phyloP scores from a whole-genome alignment of 2,329 filamentous ascomycete species.

The Claviceps fusiformis region DNA sequence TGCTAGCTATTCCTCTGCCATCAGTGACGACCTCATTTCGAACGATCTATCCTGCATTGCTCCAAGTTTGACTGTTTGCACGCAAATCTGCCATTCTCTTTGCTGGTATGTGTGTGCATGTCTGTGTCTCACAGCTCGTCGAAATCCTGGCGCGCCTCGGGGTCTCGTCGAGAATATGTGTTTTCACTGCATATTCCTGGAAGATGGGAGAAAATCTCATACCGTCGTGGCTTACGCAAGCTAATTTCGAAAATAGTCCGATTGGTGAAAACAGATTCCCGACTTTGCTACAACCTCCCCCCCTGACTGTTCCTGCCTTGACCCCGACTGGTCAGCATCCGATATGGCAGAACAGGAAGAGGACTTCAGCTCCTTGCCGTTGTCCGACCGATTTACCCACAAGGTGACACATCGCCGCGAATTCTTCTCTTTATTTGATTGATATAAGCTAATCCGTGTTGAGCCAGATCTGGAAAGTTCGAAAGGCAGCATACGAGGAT shows the following conservation, averaged over 20 bases:
- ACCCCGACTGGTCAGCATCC: conserved; percentile 9
- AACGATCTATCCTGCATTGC: not conserved
- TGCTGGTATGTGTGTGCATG: conserved; percentile 1
- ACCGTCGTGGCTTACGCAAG: conserved; percentile 14
- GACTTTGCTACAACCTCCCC: conserved; percentile 1
- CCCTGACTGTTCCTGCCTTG: conserved; percentile 10
- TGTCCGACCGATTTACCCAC: conserved; percentile 70
- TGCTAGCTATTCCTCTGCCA: not conserved
- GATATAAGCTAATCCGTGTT: conserved; percentile 6
- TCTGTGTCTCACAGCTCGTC: not conserved
- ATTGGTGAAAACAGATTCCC: conserved; percentile 8
- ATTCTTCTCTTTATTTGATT: not conserved
- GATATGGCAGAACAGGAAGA: conserved; percentile 72
- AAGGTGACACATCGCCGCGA: conserved; percentile 39
- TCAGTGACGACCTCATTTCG: conserved; percentile 1
- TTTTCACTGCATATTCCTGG: not conserved
- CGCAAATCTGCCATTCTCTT: not conserved
- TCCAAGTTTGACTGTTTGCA: not conserved
- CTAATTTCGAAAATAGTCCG: conserved; percentile 19
- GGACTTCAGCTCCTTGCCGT: conserved; percentile 65
- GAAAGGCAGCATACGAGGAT: conserved; percentile 90
- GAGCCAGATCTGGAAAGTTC: conserved; percentile 77
- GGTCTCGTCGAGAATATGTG: not conserved
- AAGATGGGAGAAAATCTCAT: conserved; percentile 12
- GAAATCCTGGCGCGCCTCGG: not conserved